These are phyloP conservation scores for Boletellus deceptivus DNA, from an alignment of 1,284 basidiomycete species.

Conservation along the genomic window DNA sequence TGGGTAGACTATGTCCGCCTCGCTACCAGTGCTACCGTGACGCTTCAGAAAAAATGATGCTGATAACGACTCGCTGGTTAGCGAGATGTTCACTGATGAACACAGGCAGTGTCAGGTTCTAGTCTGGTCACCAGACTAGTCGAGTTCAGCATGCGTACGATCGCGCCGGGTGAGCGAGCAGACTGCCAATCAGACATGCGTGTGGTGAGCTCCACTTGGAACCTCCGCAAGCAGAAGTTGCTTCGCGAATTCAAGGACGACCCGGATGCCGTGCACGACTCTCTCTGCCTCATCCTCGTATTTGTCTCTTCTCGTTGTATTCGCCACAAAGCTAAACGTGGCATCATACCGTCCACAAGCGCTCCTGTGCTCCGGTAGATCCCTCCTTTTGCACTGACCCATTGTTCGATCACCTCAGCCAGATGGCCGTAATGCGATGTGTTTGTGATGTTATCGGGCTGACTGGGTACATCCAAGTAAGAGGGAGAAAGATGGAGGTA, in stretches of 20 bases:
- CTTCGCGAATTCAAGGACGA: conserved; percentile 36
- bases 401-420: conserved; percentile 38
- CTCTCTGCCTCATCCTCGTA: conserved; percentile 5
- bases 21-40: not conserved
- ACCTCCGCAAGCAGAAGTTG: conserved; percentile 38
- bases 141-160: conserved; percentile 37
- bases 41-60: conserved; percentile 39
- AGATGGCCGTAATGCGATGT: conserved; percentile 52
- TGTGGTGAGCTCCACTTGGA: conserved; percentile 19
- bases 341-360: conserved; percentile 35
- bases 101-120: conserved; percentile 34
- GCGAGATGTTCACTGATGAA: conserved; percentile 52
- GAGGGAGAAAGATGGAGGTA: conserved; percentile 39
- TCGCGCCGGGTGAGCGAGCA: conserved; percentile 17
- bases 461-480: conserved; percentile 38
- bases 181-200: not conserved
- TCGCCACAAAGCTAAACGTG: conserved; percentile 29
- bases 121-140: too few relatives aligned
- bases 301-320: not conserved
- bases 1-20: conserved; percentile 33
- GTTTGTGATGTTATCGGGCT: conserved; percentile 45
- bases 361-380: conserved; percentile 26
- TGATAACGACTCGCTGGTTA: conserved; percentile 47
- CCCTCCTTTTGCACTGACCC: conserved; percentile 21
- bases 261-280: conserved; percentile 30